Evolutionary conservation across 176 grass and related monocot species (phyloP).

Genomic region (Puya raimondii): DNA sequence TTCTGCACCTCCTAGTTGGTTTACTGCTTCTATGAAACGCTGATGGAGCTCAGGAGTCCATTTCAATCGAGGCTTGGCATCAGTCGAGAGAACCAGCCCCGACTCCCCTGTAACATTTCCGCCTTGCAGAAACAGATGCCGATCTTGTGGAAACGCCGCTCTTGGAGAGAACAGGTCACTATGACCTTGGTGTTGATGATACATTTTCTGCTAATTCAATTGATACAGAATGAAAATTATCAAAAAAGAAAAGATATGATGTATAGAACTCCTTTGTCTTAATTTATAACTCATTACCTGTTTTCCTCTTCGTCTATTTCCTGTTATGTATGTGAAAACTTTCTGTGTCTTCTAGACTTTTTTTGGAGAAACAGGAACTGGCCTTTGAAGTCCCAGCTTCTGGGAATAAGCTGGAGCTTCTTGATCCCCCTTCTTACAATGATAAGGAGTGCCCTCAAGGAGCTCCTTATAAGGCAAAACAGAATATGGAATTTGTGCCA

Average conservation of each 20-base stretch:
- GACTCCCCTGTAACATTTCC: slow-evolving; percentile 73
- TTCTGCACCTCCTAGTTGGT: slow-evolving; percentile 95
- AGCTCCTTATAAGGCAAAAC: slow-evolving; percentile 80
- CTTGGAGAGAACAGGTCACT: slow-evolving; percentile 60
- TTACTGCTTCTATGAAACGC: slow-evolving; percentile 88
- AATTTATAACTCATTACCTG: slow-evolving; percentile 13
- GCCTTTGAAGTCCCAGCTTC: slow-evolving; percentile 14
- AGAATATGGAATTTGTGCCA: slow-evolving; percentile 39
- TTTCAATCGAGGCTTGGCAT: slow-evolving; percentile 94
- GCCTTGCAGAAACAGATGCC: slow-evolving; percentile 71
- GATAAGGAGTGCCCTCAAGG: slow-evolving; percentile 46
- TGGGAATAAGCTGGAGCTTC: slow-evolving; percentile 25
- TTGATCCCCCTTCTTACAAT: slow-evolving; percentile 49
- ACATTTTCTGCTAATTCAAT: slow-evolving; percentile 49
- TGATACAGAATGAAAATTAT: slow-evolving; percentile 16
- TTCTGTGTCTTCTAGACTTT: slow-evolving; percentile 1
- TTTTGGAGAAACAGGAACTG: slow-evolving; percentile 9
- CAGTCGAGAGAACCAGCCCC: slow-evolving; percentile 88
- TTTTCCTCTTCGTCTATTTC: slow-evolving; percentile 17
- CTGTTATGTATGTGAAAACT: slow-evolving; percentile 14
- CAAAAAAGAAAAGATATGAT: neutral
- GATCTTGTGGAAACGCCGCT: slow-evolving; percentile 53
- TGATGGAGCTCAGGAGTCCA: slow-evolving; percentile 98
- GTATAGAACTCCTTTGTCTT: neutral
- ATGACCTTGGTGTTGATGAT: slow-evolving; percentile 67